Evolutionary conservation across 192 early-diverging fungal genomes (phyloP), one percentile per base, ranked within the genome.

Genomic region (Rhizophlyctis rosea): DNA sequence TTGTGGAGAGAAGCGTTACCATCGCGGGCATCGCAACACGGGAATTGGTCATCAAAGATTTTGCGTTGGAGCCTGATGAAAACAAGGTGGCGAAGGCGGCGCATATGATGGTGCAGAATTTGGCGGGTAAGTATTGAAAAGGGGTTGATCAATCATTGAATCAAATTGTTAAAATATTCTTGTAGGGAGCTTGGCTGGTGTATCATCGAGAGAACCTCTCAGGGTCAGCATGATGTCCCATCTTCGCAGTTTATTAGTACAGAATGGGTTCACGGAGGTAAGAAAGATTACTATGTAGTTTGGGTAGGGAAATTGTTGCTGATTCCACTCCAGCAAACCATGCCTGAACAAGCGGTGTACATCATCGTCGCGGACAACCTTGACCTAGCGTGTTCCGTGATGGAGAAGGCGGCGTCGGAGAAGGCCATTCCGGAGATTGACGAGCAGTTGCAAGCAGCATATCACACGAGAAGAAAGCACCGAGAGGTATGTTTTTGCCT

Each of bases 361-460:
- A 79, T 92, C 47, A 84, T 92, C 29, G 92, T 95, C 11, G 78
- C 86, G 3, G 95, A 98, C 68, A 99, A 99, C 68, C 69, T 98
- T 54, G 97, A 99, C 47, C 77, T 96, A 31, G 93, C 90, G 11
- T 96, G 94, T 69, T 87, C 92, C 0, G 86, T 99, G 29, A 90
- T 96, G 56, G 94, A 99, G 71, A 92, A 94, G 68, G 90, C 93
- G 27, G 94, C 97, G 1, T 91, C 92, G 64, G 93, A 96, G 68
- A 95, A 95, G 59, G 91, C 94, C 1, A 78, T 91, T n/a, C 79
- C 88, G n/a, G 93, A 96, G 62, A 94, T 99, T 47, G 93, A 96
- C 72, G 87, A 93, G 50, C 68, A 78, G n/a, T 76, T 99, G 50
- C 73, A 75, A 11, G 60, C 81, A 4, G 78, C 88, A 28, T 95